Conservation (phyloP, 257 asterid species). For the Plectranthus barbatus region DNA sequence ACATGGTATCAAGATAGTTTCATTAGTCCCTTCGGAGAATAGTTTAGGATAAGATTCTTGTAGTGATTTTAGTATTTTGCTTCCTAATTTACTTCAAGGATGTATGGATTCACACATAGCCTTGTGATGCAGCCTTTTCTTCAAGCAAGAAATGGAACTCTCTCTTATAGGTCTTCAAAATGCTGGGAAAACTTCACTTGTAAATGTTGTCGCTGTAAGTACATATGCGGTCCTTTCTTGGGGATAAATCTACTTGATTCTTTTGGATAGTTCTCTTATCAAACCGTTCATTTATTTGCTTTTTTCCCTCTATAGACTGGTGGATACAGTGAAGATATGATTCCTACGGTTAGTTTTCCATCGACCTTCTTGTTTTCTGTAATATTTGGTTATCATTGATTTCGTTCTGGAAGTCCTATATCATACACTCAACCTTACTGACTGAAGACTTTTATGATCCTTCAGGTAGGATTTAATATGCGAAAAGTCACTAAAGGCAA, state of each 20-base stretch:
- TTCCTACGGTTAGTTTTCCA: constrained; percentile 77
- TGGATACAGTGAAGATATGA: constrained; percentile 99
- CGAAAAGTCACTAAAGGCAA: constrained; percentile 94
- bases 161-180: constrained; percentile 95
- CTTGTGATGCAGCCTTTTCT: constrained; percentile 61
- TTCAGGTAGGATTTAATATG: constrained; percentile 96
- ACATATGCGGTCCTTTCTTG: background rate
- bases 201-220: constrained; percentile 95
- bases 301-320: constrained; percentile 56
- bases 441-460: background rate
- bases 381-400: background rate
- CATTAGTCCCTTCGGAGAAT: background rate
- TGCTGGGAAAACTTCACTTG: constrained; percentile 98
- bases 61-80: too few species aligned
- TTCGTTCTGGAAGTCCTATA: constrained; percentile 1
- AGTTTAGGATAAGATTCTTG: background rate
- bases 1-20: background rate
- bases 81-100: background rate
- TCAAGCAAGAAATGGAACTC: constrained; percentile 99
- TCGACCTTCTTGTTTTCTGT: background rate
- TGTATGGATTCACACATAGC: background rate
- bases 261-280: background rate
- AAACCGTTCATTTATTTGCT: constrained; percentile 8
- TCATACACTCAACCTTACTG: constrained; percentile 1
- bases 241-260: background rate